Evolutionary conservation across 148 eudicot species (phyloP).

Genomic region (Camellia japonica): DNA sequence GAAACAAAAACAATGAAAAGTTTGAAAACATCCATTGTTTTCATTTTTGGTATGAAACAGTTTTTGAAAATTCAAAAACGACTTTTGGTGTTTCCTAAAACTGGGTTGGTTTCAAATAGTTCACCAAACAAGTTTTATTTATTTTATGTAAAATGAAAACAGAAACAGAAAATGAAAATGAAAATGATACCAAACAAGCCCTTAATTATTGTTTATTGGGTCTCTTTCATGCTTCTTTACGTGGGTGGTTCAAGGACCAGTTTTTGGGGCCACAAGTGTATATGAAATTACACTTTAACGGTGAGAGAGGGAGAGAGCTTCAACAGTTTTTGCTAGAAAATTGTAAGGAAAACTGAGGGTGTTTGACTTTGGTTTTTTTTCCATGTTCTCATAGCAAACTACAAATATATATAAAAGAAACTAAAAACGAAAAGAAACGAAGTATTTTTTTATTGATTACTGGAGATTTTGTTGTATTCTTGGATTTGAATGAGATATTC

Average conservation of each 20-base stretch:
- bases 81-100: too few relatives aligned
- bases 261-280: background rate
- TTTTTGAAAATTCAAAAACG: too few relatives aligned
- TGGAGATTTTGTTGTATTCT: conserved; percentile 1
- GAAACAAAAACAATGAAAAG: too few relatives aligned
- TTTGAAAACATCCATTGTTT: too few relatives aligned
- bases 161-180: too few relatives aligned
- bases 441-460: background rate
- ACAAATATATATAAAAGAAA: background rate
- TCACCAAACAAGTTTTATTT: too few relatives aligned
- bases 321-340: background rate
- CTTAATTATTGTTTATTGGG: background rate
- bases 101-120: too few relatives aligned
- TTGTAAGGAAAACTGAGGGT: background rate
- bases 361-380: background rate
- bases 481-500: background rate
- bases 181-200: too few relatives aligned
- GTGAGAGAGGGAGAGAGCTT: background rate
- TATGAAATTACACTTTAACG: background rate
- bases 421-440: background rate
- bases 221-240: background rate
- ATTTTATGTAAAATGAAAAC: too few relatives aligned
- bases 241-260: background rate
- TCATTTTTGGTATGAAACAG: too few relatives aligned
- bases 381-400: background rate